phyloP scores from a whole-genome alignment of 2,329 filamentous ascomycete genomes.

The Magnaporthiopsis incrustans region DNA sequence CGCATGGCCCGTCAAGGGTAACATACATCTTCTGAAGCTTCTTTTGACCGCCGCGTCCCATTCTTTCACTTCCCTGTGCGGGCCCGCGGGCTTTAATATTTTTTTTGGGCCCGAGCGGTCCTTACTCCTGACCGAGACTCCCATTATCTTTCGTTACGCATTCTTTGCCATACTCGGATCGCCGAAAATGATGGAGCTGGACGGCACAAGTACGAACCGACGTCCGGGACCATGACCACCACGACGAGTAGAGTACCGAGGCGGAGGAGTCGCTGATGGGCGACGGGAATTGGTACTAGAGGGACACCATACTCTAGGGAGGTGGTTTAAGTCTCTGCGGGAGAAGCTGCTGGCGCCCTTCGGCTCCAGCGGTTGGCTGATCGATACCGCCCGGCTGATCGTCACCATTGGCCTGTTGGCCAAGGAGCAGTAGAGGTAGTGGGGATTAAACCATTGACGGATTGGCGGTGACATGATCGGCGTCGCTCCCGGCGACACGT shows the following conservation, averaged over 20 bases:
- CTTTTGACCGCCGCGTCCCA: background rate
- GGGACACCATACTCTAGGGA: conserved; percentile 19
- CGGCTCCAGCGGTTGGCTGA: conserved; percentile 26
- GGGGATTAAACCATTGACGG: conserved; percentile 19
- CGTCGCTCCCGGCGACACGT: conserved; percentile 26
- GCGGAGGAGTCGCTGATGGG: conserved; percentile 32
- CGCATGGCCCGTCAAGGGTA: background rate
- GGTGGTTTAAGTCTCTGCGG: conserved; percentile 22
- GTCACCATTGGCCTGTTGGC: conserved; percentile 28
- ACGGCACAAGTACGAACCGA: conserved; percentile 19
- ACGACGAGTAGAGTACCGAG: conserved; percentile 30
- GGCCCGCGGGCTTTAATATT: background rate
- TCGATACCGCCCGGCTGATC: conserved; percentile 30
- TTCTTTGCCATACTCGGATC: background rate
- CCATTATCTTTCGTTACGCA: background rate
- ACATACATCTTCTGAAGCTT: background rate
- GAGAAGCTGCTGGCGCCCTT: conserved; percentile 23
- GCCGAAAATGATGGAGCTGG: conserved; percentile 5
- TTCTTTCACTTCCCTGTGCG: background rate
- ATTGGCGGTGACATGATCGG: conserved; percentile 29
- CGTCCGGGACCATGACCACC: conserved; percentile 22
- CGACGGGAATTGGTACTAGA: conserved; percentile 25
- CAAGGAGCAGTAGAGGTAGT: conserved; percentile 20
- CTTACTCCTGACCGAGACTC: no score
- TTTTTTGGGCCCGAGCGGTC: background rate